Percentiles rank a stretch among this genome's conserved stretches.
Conservation (phyloP, 2,329 filamentous ascomycete species). For the Cercospora brassicicola region DNA sequence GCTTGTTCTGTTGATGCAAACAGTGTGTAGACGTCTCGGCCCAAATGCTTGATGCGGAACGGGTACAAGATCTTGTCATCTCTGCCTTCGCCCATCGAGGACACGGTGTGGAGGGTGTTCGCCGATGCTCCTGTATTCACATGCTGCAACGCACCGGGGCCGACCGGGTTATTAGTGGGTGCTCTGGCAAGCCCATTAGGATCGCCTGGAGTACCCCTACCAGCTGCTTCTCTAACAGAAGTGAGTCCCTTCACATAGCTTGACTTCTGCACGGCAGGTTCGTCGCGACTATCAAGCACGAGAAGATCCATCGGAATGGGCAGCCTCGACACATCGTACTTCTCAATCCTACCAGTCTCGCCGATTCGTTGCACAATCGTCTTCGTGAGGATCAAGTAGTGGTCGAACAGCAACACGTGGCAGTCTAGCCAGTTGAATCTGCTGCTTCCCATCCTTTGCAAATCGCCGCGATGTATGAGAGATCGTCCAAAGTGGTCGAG, state of each 20-base stretch:
- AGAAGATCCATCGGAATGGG: conserved; percentile 96
- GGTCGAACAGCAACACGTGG: conserved; percentile 90
- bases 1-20: conserved; percentile 76
- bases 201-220: conserved; percentile 31
- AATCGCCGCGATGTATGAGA: conserved; percentile 82
- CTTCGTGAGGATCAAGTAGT: conserved; percentile 93
- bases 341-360: conserved; percentile 70
- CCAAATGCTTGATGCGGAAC: conserved; percentile 93
- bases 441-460: conserved; percentile 84
- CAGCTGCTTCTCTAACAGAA: conserved; percentile 61
- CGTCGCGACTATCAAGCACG: conserved; percentile 86
- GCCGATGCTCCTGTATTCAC: conserved; percentile 65
- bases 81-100: conserved; percentile 56
- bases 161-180: conserved; percentile 41
- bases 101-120: conserved; percentile 49
- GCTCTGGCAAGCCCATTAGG: conserved; percentile 53
- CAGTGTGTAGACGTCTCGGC: conserved; percentile 87
- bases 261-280: conserved; percentile 82
- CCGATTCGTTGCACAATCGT: conserved; percentile 65
- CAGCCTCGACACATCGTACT: conserved; percentile 90
- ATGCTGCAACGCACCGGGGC: conserved; percentile 62
- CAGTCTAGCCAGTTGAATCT: conserved; percentile 93
- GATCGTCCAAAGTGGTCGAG: conserved; percentile 91
- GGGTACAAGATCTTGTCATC: conserved; percentile 84
- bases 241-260: conserved; percentile 67